These are phyloP conservation scores for Metschnikowia cubensis DNA, from an alignment of 805 yeast species.

Conservation along the genomic window DNA sequence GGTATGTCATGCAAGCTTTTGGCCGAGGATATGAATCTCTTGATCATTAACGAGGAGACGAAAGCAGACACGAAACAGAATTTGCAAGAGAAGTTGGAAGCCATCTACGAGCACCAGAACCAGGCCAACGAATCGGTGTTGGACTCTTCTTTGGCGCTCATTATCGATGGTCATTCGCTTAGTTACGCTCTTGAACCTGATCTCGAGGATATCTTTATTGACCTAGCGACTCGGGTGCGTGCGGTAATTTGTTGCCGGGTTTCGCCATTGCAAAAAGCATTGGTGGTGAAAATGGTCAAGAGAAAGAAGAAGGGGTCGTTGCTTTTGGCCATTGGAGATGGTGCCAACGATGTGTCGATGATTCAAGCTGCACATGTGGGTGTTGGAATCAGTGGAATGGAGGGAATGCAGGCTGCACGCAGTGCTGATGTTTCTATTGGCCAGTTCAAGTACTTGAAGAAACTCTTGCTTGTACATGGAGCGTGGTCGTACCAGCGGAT, in stretches of 20 bases:
- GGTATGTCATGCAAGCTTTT: slow-evolving; percentile 96
- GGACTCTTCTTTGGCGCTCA: slow-evolving; percentile 73
- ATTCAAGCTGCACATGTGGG: slow-evolving; percentile 99
- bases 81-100: slow-evolving; percentile 68
- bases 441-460: slow-evolving; percentile 83
- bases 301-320: slow-evolving; percentile 66
- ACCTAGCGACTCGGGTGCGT: slow-evolving; percentile 80
- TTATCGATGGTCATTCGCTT: slow-evolving; percentile 92
- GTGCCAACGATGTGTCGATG: slow-evolving; percentile 99
- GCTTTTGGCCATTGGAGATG: slow-evolving; percentile 93
- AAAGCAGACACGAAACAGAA: slow-evolving; percentile 74
- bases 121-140: slow-evolving; percentile 56
- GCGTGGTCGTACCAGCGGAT: slow-evolving; percentile 97
- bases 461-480: slow-evolving; percentile 88
- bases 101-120: slow-evolving; percentile 62
- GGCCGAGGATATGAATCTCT: slow-evolving; percentile 92
- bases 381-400: slow-evolving; percentile 98
- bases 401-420: slow-evolving; percentile 99
- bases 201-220: slow-evolving; percentile 71
- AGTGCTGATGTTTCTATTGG: slow-evolving; percentile 97
- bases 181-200: slow-evolving; percentile 80
- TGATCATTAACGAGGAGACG: slow-evolving; percentile 82
- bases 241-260: slow-evolving; percentile 98
- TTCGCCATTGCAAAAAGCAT: slow-evolving; percentile 93
- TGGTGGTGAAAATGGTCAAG: slow-evolving; percentile 93